Base-by-base conservation (phyloP, 2,329 filamentous ascomycete species). In the Alternaria atra region DNA sequence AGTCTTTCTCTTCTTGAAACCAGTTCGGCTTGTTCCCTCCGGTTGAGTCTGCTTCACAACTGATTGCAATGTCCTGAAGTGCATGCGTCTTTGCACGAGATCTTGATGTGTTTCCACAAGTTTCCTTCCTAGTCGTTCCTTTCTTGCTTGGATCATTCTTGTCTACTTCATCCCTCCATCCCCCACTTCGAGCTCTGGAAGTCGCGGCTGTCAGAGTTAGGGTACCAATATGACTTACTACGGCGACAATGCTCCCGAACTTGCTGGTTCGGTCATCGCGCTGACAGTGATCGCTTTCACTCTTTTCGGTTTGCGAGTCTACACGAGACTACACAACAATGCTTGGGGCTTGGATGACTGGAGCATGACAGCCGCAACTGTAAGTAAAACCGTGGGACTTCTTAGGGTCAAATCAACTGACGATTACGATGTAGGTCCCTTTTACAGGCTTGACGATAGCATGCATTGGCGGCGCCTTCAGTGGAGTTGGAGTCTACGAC, bases 311-410 rank as follows among this genome's bases (percentile, higher is more conserved):
- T 25, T 60, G 46, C 52, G 57, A 37, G 57, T 60, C n/a, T 56
- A 60, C n/a, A 60, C 57, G 2, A 56, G 57, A 48, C 39, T 60
- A 35, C 52, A 56, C 5, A 60, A 60, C 29, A 27, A 48, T 51
- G 57, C 57, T n/a, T 60, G 57, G 57, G 57, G 57, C 8, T 35
- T 60, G 6, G 57, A 60, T 44, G 57, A 60, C 27, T 60, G 57
- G 57, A 51, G 52, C 25, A 60, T 60, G 57, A 60, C 57, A 23
- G n/a, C 48, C 27, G 57, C 57, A 7, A 60, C 46, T 37, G 57
- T 60, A 23, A 44, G 39, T 10, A 27, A 20, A n/a, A 34, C 25
- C 30, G 9, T 2, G 17, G 5, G 15, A 17, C 13, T 13, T 25
- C 15, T 2, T 25, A 7, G 25, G 34, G 8, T 20, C 15, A 40